Evolutionary conservation across 768 basidiomycete species (phyloP).

Genomic region (Suillus tomentosus): DNA sequence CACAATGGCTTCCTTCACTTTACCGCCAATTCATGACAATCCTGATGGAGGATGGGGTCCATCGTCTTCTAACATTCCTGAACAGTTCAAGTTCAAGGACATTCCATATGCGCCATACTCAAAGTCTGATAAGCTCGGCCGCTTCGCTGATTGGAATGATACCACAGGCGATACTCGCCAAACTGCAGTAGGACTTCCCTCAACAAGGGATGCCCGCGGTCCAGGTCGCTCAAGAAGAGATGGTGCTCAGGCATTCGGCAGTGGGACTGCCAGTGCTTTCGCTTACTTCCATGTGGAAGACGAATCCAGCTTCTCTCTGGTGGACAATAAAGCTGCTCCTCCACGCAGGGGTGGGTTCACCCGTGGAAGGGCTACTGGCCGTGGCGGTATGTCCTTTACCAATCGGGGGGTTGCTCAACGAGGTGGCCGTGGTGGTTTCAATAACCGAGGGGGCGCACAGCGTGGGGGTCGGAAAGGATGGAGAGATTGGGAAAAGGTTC

Average conservation of each 20-base stretch:
- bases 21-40: slow-evolving; percentile 89
- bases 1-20: slow-evolving; percentile 76
- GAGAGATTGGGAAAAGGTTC: slow-evolving; percentile 94
- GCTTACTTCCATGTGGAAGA: slow-evolving; percentile 98
- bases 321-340: slow-evolving; percentile 80
- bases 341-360: slow-evolving; percentile 70
- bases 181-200: slow-evolving; percentile 48
- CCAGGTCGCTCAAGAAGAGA: slow-evolving; percentile 67
- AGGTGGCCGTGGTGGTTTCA: slow-evolving; percentile 45
- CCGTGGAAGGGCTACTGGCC: slow-evolving; percentile 46
- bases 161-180: slow-evolving; percentile 65
- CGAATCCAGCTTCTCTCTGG: slow-evolving; percentile 94
- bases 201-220: slow-evolving; percentile 50
- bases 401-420: slow-evolving; percentile 45
- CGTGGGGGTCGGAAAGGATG: slow-evolving; percentile 63
- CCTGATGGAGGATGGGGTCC: slow-evolving; percentile 93
- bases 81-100: slow-evolving; percentile 96
- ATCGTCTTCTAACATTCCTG: slow-evolving; percentile 79
- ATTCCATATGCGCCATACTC: slow-evolving; percentile 99
- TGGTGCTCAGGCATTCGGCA: slow-evolving; percentile 84
- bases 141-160: slow-evolving; percentile 98
- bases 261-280: slow-evolving; percentile 87
- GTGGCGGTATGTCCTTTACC: slow-evolving; percentile 38
- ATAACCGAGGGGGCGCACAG: slow-evolving; percentile 45
- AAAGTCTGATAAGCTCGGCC: slow-evolving; percentile 97